Conservation (phyloP, 805 yeast genomes). For the Sugiyamaella mastotermitis region DNA sequence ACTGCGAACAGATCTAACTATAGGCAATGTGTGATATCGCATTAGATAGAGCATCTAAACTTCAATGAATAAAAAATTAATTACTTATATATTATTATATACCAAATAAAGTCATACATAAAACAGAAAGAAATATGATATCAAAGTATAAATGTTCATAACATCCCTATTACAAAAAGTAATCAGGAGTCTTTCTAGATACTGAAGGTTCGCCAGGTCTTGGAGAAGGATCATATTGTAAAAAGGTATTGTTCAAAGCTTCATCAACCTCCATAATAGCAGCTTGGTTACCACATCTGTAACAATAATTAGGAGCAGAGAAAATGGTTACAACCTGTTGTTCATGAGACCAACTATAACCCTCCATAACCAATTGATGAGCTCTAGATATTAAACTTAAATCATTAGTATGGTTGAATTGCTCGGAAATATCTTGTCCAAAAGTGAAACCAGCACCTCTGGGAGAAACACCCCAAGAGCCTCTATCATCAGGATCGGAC, state of each 20-base stretch:
- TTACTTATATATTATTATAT: not conserved
- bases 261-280: slow-evolving; percentile 98
- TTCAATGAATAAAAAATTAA: slow-evolving; percentile 1
- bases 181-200: slow-evolving; percentile 94
- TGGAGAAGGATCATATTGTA: slow-evolving; percentile 94
- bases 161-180: slow-evolving; percentile 58
- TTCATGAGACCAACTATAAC: slow-evolving; percentile 91
- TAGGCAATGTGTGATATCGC: slow-evolving; percentile 91
- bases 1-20: slow-evolving; percentile 2
- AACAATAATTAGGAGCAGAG: slow-evolving; percentile 94
- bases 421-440: slow-evolving; percentile 95
- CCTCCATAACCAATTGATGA: slow-evolving; percentile 97
- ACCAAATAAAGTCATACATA: not conserved
- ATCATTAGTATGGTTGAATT: slow-evolving; percentile 90
- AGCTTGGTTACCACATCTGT: slow-evolving; percentile 97
- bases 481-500: slow-evolving; percentile 97
- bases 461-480: slow-evolving; percentile 98
- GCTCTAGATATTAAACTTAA: slow-evolving; percentile 87
- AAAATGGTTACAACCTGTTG: slow-evolving; percentile 91
- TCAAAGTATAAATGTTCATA: too few relatives aligned
- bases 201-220: slow-evolving; percentile 98
- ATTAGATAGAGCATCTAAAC: slow-evolving; percentile 52
- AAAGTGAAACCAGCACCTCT: slow-evolving; percentile 99
- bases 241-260: slow-evolving; percentile 71
- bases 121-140: not conserved